Evolutionary conservation across 1,284 basidiomycete genomes (phyloP), one percentile per base, ranked within the genome.

Genomic region (Austroboletus olivaceoglutinosus): DNA sequence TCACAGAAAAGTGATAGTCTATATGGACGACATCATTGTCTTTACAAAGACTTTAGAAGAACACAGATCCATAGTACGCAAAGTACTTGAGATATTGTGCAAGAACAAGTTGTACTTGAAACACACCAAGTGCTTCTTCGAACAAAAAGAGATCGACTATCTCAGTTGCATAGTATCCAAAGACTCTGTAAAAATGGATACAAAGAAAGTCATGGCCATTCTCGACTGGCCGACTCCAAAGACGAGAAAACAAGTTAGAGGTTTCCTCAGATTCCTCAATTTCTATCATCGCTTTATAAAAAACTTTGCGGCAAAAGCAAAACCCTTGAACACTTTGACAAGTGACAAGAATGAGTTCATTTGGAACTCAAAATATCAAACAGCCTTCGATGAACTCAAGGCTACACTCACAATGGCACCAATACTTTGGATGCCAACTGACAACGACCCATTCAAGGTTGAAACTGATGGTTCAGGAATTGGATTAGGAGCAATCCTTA

Each of bases 211-310:
- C 6, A 39, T 22, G 15, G 37, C 11, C 6, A 16, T 39, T 3
- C 3, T 16, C 3, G 37, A 39, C 6, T 36, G 34, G 34, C 34
- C 18, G 6, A 11, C 7, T 18, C 6, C 34, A 18, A 36, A 36
- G 12, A 29, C 12, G 29, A 6, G 12, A 29, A 6, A 29, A 7
- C 7, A 70, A 9, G 45, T 73, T 6, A 59, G 67, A 31, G 43
- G 37, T 0, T 78, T 80, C 57, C n/a, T n/a, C n/a, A n/a, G n/a
- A n/a, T n/a, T n/a, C n/a, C n/a, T n/a, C n/a, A n/a, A n/a, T n/a
- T n/a, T n/a, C n/a, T n/a, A n/a, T n/a, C n/a, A n/a, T n/a, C n/a
- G n/a, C n/a, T n/a, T n/a, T n/a, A n/a, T n/a, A n/a, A n/a, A n/a
- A n/a, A n/a, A n/a, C n/a, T n/a, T n/a, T n/a, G n/a, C n/a, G n/a